Evolutionary conservation across 2,329 filamentous ascomycete species (phyloP), one percentile per base, ranked within the genome.

Genomic region (Scleromitrula shiraiana): DNA sequence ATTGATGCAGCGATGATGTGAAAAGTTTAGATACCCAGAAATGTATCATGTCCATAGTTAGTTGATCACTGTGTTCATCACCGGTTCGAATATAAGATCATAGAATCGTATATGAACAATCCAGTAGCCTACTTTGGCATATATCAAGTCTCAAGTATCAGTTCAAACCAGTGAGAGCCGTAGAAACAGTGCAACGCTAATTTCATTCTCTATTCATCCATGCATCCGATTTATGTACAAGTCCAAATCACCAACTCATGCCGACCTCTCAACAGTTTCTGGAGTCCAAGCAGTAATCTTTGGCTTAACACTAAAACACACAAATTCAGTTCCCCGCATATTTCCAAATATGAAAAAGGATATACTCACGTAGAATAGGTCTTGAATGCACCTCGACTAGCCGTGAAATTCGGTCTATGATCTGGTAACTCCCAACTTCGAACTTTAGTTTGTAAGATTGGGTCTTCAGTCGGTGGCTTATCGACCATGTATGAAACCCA

Each of bases 401-500:
- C 71, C 23, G 93, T 96, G 59, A 80, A 72, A 67, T 88, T 93
- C 54, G 85, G 82, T 53, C 82, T 73, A 62, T 91, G 66, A 19
- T 83, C 76, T 49, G 75, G 74, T 51, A 82, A 75, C 66, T 95
- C 89, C 85, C 90, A 97, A 30, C 74, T 67, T 53, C 88, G 78
- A 39, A 80, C 68, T 57, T 80, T 75, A 44, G 81, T 71, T 60
- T 81, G 77, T 54, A 94, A 64, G 53, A 93, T 67, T 44, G 82
- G 72, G 66, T 98, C 93, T 62, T 84, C 69, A 30, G 75, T 78
- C 2, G 93, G 93, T 30, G 91, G 82, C 69, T 86, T 85, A 69
- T 97, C 89, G 61, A 95, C 83, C 70, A 82, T 73, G 71, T 98
- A 97, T 57, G 88, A 88, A 60, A 98, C 89, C 93, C 93, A 98